Evolutionary conservation across 495 filamentous ascomycete species (phyloP), one percentile per base, ranked within the genome.

Genomic region (Xylaria cubensis): DNA sequence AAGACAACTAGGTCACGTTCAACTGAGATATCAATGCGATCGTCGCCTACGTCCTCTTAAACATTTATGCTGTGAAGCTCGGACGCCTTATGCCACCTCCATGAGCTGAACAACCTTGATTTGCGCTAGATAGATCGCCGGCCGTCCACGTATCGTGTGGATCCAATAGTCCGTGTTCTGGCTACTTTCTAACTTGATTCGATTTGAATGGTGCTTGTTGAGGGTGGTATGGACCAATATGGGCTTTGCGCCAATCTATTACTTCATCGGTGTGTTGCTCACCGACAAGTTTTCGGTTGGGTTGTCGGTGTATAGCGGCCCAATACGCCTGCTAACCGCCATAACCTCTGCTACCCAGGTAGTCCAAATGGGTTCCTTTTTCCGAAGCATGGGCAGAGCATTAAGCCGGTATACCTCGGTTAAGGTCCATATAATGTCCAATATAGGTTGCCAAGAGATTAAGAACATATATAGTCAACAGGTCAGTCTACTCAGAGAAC

Each of bases 101-200:
- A 7, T 56, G 26, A 15, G 53, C 29, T 56, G 26, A 10, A 39
- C 1, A 24, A 41, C 39, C 21, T 29, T 64, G 39, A 32, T 13
- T 17, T 64, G 46, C 10, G 8, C 64, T 24, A 13, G 26, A 36
- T 32, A 64, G 46, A 51, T 53, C 64, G 39, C 46, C 29, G 29
- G 36, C 44, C 24, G 64, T 66, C 64, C 44, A 66, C 64, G 64
- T 39, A 66, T 51, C 4, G 44, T 53, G 64, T 66, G 64, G 64
- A 66, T 53, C 41, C 44, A 17, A 32, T 65, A 50, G 26, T 34
- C 9, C 26, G 29, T 53, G 51, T 21, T 17, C 17, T 65, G 24
- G 39, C 24, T 48, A 50, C 58, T 34, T 15, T 26, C 42, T 42
- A 64, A 48, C 41, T 46, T 64, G 15, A 46, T 42, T 12, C 3